These are phyloP conservation scores for Claviceps purpurea DNA, from an alignment of 2,329 filamentous ascomycete genomes.

Conservation along the genomic window DNA sequence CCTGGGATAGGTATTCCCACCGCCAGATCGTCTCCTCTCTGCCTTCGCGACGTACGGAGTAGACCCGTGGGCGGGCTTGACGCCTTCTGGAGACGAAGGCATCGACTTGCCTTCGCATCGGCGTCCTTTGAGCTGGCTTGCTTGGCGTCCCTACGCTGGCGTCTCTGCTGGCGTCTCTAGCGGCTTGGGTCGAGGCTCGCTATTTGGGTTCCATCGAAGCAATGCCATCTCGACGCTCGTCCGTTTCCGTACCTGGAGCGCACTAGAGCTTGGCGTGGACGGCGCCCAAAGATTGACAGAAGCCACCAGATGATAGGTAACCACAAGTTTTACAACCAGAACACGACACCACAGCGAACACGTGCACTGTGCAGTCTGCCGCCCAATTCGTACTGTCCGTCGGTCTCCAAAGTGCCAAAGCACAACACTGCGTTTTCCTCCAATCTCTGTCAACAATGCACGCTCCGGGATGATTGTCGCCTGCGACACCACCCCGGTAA, in stretches of 20 bases:
- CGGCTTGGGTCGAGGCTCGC: too few species aligned
- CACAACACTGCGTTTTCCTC: background rate
- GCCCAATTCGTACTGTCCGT: background rate
- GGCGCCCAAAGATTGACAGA: background rate
- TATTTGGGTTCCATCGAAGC: background rate
- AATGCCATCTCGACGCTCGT: background rate
- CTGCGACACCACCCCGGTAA: too few species aligned
- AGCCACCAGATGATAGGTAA: background rate
- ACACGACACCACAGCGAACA: background rate
- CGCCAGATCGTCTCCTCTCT: too few species aligned
- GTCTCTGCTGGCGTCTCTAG: too few species aligned
- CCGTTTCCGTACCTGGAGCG: background rate
- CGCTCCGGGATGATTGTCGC: background rate
- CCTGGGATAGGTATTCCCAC: background rate
- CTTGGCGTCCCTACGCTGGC: too few species aligned
- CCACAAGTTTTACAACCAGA: background rate
- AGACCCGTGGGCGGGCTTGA: too few species aligned
- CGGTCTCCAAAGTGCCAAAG: background rate
- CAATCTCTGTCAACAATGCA: background rate
- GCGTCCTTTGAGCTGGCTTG: too few species aligned
- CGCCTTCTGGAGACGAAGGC: too few species aligned
- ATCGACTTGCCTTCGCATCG: too few species aligned
- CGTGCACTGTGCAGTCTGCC: background rate
- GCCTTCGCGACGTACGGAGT: too few species aligned
- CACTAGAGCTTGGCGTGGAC: background rate